A percentile compares a stretch with the other conserved stretches of the same genome.
phyloP scores from a whole-genome alignment of 805 yeast genomes.

The Candida suzukii region DNA sequence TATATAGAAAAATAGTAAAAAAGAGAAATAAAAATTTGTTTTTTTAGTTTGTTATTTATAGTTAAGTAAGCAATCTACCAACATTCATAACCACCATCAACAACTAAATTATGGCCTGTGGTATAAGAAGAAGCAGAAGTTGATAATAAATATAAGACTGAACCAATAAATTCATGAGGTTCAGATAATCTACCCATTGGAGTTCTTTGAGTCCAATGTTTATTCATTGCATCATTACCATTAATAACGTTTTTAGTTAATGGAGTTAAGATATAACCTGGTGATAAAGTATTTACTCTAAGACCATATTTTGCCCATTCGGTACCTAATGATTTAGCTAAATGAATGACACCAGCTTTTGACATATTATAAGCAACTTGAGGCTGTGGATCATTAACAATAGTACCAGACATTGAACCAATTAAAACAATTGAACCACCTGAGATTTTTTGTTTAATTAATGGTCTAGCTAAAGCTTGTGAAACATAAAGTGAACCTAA shows the following conservation, averaged over 20 bases:
- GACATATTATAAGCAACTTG: slow-evolving; percentile 79
- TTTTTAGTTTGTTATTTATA: too few species aligned
- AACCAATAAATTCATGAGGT: slow-evolving; percentile 76
- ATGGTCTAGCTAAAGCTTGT: slow-evolving; percentile 65
- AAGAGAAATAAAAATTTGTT: too few species aligned
- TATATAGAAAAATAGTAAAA: too few species aligned
- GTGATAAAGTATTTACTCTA: slow-evolving; percentile 72
- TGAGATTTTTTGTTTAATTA: slow-evolving; percentile 44
- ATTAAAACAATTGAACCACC: slow-evolving; percentile 60
- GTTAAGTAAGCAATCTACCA: too few species aligned
- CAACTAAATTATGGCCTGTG: slow-evolving; percentile 77
- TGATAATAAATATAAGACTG: slow-evolving; percentile 66
- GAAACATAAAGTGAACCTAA: slow-evolving; percentile 70
- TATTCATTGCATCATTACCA: slow-evolving; percentile 52
- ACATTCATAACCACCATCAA: slow-evolving; percentile 83
- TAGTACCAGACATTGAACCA: slow-evolving; percentile 76
- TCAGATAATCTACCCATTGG: slow-evolving; percentile 84
- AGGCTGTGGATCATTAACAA: slow-evolving; percentile 74
- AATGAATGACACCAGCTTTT: slow-evolving; percentile 80
- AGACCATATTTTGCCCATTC: slow-evolving; percentile 78
- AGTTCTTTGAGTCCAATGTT: slow-evolving; percentile 63
- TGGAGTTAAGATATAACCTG: slow-evolving; percentile 78
- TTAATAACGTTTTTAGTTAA: slow-evolving; percentile 65
- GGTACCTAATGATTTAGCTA: slow-evolving; percentile 67
- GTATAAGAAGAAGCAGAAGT: slow-evolving; percentile 69